Evolutionary conservation across 164 flowering plant species (phyloP).

Genomic region (Macadamia integrifolia): DNA sequence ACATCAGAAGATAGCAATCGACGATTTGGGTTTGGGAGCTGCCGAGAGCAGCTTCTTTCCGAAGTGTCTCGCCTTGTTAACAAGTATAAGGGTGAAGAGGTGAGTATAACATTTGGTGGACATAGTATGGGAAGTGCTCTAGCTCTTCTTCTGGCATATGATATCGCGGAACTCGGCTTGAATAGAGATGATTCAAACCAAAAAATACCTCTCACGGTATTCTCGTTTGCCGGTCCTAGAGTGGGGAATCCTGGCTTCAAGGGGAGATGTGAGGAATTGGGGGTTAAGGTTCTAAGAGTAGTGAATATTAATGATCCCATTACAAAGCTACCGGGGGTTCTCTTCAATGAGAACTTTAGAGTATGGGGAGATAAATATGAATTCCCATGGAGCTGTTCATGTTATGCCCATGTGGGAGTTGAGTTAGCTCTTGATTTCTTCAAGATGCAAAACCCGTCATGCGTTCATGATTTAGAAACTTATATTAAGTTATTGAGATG

Average conservation of each 20-base stretch:
- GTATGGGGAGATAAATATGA: constrained; percentile 43
- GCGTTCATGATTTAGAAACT: constrained; percentile 61
- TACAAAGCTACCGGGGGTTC: constrained; percentile 34
- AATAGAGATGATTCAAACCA: constrained; percentile 14
- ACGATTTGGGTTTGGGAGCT: constrained; percentile 26
- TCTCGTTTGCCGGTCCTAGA: constrained; percentile 79
- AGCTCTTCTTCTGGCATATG: constrained; percentile 67
- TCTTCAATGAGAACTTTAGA: constrained; percentile 48
- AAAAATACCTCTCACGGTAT: constrained; percentile 53
- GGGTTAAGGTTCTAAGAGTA: constrained; percentile 62
- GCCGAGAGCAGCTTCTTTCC: constrained; percentile 33
- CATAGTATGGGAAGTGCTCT: constrained; percentile 92
- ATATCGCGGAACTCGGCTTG: constrained; percentile 66
- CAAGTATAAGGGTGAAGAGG: constrained; percentile 41
- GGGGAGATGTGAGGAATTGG: constrained; percentile 62
- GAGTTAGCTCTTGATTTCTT: constrained; percentile 59
- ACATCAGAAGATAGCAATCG: constrained; percentile 27
- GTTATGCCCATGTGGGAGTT: constrained; percentile 64
- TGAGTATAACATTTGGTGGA: constrained; percentile 72
- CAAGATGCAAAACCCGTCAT: constrained; percentile 50
- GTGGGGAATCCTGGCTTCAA: constrained; percentile 70
- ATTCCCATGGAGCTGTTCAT: constrained; percentile 58
- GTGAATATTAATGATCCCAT: constrained; percentile 62
- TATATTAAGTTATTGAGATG: constrained; percentile 38
- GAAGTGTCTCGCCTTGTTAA: constrained; percentile 23